Evolutionary conservation across 2,329 filamentous ascomycete genomes (phyloP).

Genomic region (Epichloe glyceriae): DNA sequence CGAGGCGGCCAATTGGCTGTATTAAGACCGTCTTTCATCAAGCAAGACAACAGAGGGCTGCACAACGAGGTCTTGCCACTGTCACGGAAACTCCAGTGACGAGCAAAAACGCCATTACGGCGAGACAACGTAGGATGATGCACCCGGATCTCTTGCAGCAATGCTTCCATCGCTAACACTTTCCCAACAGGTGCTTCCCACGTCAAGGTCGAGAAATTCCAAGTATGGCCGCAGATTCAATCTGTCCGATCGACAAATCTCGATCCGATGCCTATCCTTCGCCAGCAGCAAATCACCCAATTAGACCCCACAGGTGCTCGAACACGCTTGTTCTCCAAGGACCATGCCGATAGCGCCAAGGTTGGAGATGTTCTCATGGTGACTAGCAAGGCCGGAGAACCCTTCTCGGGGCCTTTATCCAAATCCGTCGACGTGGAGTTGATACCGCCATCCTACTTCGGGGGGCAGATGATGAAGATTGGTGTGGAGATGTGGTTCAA

Average conservation of each 20-base stretch:
- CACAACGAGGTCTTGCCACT: conserved; percentile 36
- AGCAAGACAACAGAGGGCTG: conserved; percentile 34
- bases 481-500: conserved; percentile 98
- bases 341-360: conserved; percentile 66
- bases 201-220: conserved; percentile 28
- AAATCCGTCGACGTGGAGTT: conserved; percentile 74
- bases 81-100: conserved; percentile 11
- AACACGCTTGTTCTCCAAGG: conserved; percentile 64
- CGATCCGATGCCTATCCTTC: conserved; percentile 56
- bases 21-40: conserved; percentile 53
- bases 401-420: conserved; percentile 78
- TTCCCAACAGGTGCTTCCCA: conserved; percentile 19
- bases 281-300: conserved; percentile 51
- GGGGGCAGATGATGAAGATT: conserved; percentile 68
- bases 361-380: conserved; percentile 88
- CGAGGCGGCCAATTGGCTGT: conserved; percentile 56
- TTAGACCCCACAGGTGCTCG: conserved; percentile 81
- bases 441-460: conserved; percentile 81
- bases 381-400: conserved; percentile 66
- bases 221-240: conserved; percentile 42
- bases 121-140: conserved; percentile 23
- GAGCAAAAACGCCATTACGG: conserved; percentile 16
- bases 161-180: conserved; percentile 7
- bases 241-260: conserved; percentile 43
- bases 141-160: background rate